Evolutionary conservation across 139 green algal species (phyloP), one percentile per base, ranked within the genome.

Genomic region (Haematococcus sp.): DNA sequence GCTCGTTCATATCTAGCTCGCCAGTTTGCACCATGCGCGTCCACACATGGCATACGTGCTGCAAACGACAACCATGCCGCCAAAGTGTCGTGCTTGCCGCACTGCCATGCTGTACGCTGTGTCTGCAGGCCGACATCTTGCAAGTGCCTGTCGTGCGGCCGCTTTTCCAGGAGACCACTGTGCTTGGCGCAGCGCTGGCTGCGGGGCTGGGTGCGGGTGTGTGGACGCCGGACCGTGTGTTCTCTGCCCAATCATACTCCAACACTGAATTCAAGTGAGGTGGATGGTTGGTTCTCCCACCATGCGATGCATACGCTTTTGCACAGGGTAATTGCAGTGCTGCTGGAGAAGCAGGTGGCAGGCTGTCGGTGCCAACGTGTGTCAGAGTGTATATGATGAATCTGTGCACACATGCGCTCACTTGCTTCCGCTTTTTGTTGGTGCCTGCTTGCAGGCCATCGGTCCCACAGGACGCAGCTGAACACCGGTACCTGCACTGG

Each of bases 81-180:
- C 19, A 19, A 28, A 13, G 55, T 63, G 22, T 28, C 23, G 55
- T 33, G 28, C 27, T 43, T n/a, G 16, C 4, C 59, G n/a, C n/a
- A n/a, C n/a, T n/a, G n/a, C n/a, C n/a, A 71, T 58, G 20, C 40
- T 49, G 7, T 49, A 11, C 40, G 7, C 7, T 11, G 40, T 11
- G 46, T 2, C 55, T 30, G 17, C 73, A 89, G 84, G 80, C 91
- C 13, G 90, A 96, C 82, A 61, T 91, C 5, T 71, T 94, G 40
- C 91, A 97, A 63, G 71, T 93, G 4, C 76, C 78, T 0, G 94
- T 99, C 27, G 28, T 85, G 56, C 81, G 95, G 20, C 95, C 95
- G 4, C 73, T 67, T 3, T 83, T 97, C 76, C 86, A 92, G 34
- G 95, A 99, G 87, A 97, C 95, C 13, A 99, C 95, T 0, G 87